A percentile compares a stretch with the other conserved stretches of the same genome.
Conservation (phyloP, 2,329 filamentous ascomycete species). For the Pestalotiopsis sp. region DNA sequence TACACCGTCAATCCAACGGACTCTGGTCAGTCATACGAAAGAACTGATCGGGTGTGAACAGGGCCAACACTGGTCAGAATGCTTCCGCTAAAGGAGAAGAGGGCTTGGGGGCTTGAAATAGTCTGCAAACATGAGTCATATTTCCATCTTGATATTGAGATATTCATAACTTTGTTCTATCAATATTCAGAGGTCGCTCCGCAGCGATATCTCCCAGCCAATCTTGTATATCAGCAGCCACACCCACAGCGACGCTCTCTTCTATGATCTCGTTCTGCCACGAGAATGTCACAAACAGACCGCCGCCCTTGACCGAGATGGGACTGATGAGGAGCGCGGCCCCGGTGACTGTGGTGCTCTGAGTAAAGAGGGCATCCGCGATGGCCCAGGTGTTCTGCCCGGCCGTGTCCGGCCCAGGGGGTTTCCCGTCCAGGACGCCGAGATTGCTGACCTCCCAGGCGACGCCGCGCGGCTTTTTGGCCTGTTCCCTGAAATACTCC, state of each 20-base stretch:
- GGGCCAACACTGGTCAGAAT: constrained; percentile 14
- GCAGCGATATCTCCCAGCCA: constrained; percentile 8
- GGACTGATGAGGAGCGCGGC: background rate
- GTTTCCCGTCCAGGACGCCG: constrained; percentile 25
- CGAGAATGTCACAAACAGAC: background rate
- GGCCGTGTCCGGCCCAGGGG: background rate
- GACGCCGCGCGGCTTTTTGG: constrained; percentile 19
- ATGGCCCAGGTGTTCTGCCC: constrained; percentile 21
- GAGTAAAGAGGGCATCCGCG: constrained; percentile 16
- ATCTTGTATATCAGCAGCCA: constrained; percentile 4
- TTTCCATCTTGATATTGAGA: background rate
- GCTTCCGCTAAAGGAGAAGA: constrained; percentile 16
- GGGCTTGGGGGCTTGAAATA: constrained; percentile 4
- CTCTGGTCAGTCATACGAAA: background rate
- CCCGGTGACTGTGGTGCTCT: constrained; percentile 7
- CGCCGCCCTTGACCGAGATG: constrained; percentile 11
- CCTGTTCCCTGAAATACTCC: constrained; percentile 3
- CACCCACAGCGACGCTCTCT: background rate
- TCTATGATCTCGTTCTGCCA: constrained; percentile 11
- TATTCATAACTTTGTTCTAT: background rate
- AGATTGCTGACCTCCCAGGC: constrained; percentile 29
- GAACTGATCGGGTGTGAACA: background rate
- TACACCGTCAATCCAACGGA: background rate
- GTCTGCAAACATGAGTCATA: background rate
- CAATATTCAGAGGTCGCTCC: background rate